These are phyloP conservation scores for Corymbia maculata DNA, from an alignment of 345 rosid species.

Conservation along the genomic window DNA sequence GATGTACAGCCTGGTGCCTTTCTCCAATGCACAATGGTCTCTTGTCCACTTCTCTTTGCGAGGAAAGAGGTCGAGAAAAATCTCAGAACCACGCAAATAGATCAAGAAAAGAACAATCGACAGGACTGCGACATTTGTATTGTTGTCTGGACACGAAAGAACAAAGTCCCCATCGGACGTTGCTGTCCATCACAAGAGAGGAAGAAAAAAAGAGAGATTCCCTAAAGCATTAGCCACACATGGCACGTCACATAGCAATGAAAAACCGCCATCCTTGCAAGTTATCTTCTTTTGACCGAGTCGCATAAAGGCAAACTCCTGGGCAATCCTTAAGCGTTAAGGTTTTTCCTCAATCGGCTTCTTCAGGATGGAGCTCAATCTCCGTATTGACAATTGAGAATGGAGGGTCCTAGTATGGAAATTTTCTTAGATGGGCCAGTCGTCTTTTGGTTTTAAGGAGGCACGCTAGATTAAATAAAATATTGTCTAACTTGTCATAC, in stretches of 20 bases:
- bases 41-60: not conserved
- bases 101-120: not conserved
- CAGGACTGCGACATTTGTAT: not conserved
- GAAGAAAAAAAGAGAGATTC: not conserved
- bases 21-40: not conserved
- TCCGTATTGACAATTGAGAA: not conserved
- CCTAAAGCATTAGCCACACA: not conserved
- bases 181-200: not conserved
- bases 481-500: not conserved
- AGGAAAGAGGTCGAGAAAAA: not conserved
- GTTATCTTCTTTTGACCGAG: not conserved
- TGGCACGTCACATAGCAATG: not conserved
- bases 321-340: not conserved
- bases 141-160: not conserved
- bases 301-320: not conserved
- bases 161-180: not conserved
- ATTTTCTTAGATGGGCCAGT: not conserved
- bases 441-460: not conserved
- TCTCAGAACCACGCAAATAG: not conserved
- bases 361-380: not conserved
- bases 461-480: not conserved
- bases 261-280: not conserved
- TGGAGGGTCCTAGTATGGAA: not conserved
- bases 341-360: not conserved
- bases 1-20: not conserved